Conservation (phyloP, 805 yeast genomes). For the Saccharomycopsis microspora region DNA sequence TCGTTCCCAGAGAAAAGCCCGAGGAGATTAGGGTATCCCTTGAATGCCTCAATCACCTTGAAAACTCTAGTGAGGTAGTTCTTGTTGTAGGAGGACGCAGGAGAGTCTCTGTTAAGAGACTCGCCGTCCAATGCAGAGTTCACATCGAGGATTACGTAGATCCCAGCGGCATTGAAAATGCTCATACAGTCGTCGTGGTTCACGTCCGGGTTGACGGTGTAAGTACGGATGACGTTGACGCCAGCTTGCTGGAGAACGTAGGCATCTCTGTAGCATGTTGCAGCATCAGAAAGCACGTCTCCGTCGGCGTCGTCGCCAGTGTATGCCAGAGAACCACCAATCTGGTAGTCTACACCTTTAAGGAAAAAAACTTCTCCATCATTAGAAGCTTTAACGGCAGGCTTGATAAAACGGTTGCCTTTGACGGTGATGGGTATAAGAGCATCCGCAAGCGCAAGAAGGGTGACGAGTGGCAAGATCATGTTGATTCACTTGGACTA, state of each 20-base stretch:
- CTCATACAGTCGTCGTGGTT: conserved; percentile 90
- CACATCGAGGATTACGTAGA: conserved; percentile 78
- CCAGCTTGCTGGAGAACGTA: conserved; percentile 70
- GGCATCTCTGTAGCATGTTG: conserved; percentile 71
- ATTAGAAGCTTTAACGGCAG: conserved; percentile 30
- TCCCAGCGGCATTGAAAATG: conserved; percentile 81
- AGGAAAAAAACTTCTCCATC: conserved; percentile 60
- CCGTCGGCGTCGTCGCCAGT: conserved; percentile 22
- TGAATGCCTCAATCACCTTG: conserved; percentile 76
- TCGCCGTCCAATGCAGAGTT: conserved; percentile 62
- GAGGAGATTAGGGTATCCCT: conserved; percentile 69
- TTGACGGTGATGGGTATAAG: conserved; percentile 45
- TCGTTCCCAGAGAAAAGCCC: conserved; percentile 93
- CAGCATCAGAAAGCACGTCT: conserved; percentile 66
- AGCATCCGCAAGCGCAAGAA: conserved; percentile 1
- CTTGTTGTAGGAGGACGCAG: conserved; percentile 57
- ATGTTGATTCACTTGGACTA: too few relatives aligned
- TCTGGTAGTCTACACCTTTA: conserved; percentile 86
- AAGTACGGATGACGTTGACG: conserved; percentile 74
- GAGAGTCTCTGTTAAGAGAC: conserved; percentile 62
- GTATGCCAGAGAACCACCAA: conserved; percentile 74
- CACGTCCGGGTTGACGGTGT: conserved; percentile 71
- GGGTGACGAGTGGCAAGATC: neutral
- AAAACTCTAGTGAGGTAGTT: conserved; percentile 68
- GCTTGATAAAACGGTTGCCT: conserved; percentile 50